Conservation (phyloP, 768 basidiomycete species). For the Amanita polypyramis region DNA sequence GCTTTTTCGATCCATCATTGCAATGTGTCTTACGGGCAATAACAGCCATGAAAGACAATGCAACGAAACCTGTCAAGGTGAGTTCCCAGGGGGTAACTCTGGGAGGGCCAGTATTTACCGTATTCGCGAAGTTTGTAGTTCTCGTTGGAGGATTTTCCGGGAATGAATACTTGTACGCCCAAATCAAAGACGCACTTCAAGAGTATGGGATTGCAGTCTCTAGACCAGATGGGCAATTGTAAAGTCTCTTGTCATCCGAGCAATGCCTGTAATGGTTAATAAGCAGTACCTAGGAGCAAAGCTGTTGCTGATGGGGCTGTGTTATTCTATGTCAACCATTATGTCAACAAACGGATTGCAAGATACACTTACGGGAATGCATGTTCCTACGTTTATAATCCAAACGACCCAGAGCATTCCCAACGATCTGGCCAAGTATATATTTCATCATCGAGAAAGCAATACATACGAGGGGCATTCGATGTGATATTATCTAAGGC, state of each 20-base stretch:
- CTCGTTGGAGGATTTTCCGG: conserved; percentile 39
- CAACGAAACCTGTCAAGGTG: background rate
- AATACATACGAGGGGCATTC: conserved; percentile 13
- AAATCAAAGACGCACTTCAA: conserved; percentile 22
- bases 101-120: background rate
- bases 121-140: conserved; percentile 13
- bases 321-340: conserved; percentile 13
- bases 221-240: conserved; percentile 33
- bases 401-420: conserved; percentile 10
- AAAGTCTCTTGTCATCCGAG: conserved; percentile 7
- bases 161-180: conserved; percentile 31
- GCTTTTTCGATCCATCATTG: conserved; percentile 14
- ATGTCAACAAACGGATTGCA: conserved; percentile 10
- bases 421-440: background rate
- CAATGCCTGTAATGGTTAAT: background rate
- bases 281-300: conserved; percentile 10
- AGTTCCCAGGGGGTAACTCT: background rate
- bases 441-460: conserved; percentile 8
- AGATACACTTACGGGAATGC: conserved; percentile 10
- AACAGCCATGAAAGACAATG: background rate
- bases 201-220: conserved; percentile 20
- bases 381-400: conserved; percentile 10
- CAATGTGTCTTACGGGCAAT: conserved; percentile 8
- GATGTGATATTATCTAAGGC: conserved; percentile 18
- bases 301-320: conserved; percentile 14